These are phyloP conservation scores for Debaryomyces castellii DNA, from an alignment of 805 yeast species.

Conservation along the genomic window DNA sequence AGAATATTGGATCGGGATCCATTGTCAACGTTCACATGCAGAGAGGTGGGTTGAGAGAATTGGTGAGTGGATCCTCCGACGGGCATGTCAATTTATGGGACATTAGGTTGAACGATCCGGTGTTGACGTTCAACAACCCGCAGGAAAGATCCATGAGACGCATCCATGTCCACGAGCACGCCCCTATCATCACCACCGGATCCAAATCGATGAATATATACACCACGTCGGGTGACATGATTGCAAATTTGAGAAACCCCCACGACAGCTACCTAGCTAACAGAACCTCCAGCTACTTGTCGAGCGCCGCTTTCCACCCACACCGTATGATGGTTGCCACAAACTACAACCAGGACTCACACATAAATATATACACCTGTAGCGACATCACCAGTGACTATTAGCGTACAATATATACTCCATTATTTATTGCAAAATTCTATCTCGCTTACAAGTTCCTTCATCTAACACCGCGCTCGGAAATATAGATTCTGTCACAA, in stretches of 20 bases:
- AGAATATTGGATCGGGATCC: slow-evolving; percentile 42
- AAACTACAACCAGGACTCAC: slow-evolving; percentile 74
- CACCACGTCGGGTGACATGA: slow-evolving; percentile 79
- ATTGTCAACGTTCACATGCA: slow-evolving; percentile 89
- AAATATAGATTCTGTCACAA: neutral
- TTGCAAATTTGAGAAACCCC: slow-evolving; percentile 59
- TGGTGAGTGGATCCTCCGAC: slow-evolving; percentile 78
- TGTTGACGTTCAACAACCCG: slow-evolving; percentile 60
- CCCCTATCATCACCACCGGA: slow-evolving; percentile 90
- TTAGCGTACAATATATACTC: slow-evolving; percentile 8
- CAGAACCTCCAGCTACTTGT: slow-evolving; percentile 53
- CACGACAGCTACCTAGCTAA: slow-evolving; percentile 44
- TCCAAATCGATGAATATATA: slow-evolving; percentile 76
- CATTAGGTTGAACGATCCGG: slow-evolving; percentile 71
- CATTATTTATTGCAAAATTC: neutral
- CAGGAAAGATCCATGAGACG: slow-evolving; percentile 55
- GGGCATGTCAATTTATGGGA: slow-evolving; percentile 92
- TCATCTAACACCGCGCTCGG: slow-evolving; percentile 3
- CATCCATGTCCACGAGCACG: slow-evolving; percentile 90
- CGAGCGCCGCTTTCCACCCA: slow-evolving; percentile 80
- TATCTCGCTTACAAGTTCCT: slow-evolving; percentile 2
- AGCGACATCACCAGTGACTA: slow-evolving; percentile 37
- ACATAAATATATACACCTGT: slow-evolving; percentile 57
- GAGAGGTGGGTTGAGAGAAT: slow-evolving; percentile 91
- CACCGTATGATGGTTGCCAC: slow-evolving; percentile 93